phyloP scores from a whole-genome alignment of 768 basidiomycete species.

The Dacryopinax primogenitus region DNA sequence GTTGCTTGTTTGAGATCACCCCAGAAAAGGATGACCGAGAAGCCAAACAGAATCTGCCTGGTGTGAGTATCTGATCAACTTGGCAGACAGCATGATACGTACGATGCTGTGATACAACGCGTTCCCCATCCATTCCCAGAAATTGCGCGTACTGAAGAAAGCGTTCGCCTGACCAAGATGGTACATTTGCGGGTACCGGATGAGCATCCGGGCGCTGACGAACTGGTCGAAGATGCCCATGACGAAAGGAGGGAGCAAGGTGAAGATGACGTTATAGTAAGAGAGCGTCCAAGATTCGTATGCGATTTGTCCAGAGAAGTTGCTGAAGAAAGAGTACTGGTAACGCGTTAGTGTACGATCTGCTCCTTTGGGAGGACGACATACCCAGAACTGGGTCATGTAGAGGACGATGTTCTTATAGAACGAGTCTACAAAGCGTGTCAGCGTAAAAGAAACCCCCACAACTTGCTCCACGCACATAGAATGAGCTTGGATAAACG shows the following conservation, averaged over 20 bases:
- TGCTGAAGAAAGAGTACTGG: slow-evolving; percentile 97
- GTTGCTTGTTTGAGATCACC: slow-evolving; percentile 71
- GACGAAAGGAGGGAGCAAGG: slow-evolving; percentile 88
- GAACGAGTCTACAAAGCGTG: slow-evolving; percentile 60
- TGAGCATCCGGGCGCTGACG: slow-evolving; percentile 89
- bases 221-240: slow-evolving; percentile 99
- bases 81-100: slow-evolving; percentile 22
- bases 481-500: slow-evolving; percentile 88
- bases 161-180: slow-evolving; percentile 85
- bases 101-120: slow-evolving; percentile 84
- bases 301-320: slow-evolving; percentile 96
- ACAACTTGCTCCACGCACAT: slow-evolving; percentile 64
- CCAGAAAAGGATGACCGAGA: slow-evolving; percentile 85
- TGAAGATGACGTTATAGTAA: slow-evolving; percentile 92
- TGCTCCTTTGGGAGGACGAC: not conserved
- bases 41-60: slow-evolving; percentile 65
- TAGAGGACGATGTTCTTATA: slow-evolving; percentile 98
- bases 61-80: slow-evolving; percentile 3
- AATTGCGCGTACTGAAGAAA: slow-evolving; percentile 81
- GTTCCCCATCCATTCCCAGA: slow-evolving; percentile 86
- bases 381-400: slow-evolving; percentile 97
- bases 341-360: not conserved
- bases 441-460: not conserved
- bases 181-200: slow-evolving; percentile 94
- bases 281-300: slow-evolving; percentile 99